Percentiles rank a stretch among this genome's conserved stretches.
Conservation (phyloP, 1,139 yeast species). For the Hansenula sp. region DNA sequence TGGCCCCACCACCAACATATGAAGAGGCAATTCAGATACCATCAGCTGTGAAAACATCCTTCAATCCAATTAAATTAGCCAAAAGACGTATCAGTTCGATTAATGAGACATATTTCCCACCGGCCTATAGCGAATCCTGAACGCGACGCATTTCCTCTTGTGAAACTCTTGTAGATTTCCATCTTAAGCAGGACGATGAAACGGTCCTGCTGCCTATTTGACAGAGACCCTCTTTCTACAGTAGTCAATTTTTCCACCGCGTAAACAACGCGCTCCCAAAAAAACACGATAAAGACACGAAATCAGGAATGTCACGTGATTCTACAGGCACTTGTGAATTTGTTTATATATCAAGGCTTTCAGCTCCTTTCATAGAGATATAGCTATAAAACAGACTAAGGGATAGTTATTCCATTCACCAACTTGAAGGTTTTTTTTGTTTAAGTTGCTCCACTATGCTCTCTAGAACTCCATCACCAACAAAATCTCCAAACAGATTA, state of each 20-base stretch:
- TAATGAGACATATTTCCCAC: conserved; percentile 8
- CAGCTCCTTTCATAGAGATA: too few relatives aligned
- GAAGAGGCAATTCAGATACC: neutral
- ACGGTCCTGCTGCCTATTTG: too few relatives aligned
- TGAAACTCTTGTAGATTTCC: too few relatives aligned
- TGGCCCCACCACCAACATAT: conserved; percentile 10
- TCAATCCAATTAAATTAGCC: neutral
- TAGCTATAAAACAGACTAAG: too few relatives aligned
- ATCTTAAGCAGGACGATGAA: too few relatives aligned
- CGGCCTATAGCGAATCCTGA: neutral
- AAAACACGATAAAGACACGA: neutral
- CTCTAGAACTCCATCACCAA: conserved; percentile 18
- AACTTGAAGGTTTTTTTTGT: too few relatives aligned
- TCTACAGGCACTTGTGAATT: neutral
- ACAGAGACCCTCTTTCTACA: too few relatives aligned
- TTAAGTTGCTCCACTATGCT: neutral
- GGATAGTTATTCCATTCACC: too few relatives aligned
- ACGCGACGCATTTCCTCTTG: neutral
- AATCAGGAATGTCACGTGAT: neutral
- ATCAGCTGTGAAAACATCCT: neutral
- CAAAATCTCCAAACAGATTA: conserved; percentile 15
- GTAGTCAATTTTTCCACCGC: too few relatives aligned
- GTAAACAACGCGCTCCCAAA: neutral
- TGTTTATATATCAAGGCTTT: too few relatives aligned
- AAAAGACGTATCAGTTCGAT: neutral